Conservation (phyloP, 768 basidiomycete species). For the Leccinum pellstonianum region DNA sequence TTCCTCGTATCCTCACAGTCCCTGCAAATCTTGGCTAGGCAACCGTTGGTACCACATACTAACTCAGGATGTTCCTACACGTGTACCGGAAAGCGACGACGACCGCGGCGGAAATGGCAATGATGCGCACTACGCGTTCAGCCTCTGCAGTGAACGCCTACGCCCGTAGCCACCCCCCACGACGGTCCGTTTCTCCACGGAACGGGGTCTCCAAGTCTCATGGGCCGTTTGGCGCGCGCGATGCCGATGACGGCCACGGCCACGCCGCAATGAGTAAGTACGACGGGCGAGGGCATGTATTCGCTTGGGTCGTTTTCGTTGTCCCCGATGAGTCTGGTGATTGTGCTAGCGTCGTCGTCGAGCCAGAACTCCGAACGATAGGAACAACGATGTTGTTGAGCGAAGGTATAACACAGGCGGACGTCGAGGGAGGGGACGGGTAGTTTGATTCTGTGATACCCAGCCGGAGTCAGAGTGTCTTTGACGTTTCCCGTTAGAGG, state of each 20-base stretch:
- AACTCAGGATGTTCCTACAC: no score
- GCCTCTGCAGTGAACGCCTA: background rate
- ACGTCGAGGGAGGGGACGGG: background rate
- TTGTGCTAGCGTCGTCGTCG: slow-evolving; percentile 21
- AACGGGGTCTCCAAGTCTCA: slow-evolving; percentile 5
- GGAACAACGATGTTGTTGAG: slow-evolving; percentile 38
- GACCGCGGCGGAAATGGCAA: background rate
- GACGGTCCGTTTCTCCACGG: slow-evolving; percentile 3
- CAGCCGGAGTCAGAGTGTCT: no score
- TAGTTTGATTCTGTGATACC: no score
- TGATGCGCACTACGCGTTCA: background rate
- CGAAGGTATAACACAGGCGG: slow-evolving; percentile 33
- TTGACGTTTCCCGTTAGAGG: no score
- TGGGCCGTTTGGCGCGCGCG: slow-evolving; percentile 6
- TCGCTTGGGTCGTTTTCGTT: slow-evolving; percentile 23
- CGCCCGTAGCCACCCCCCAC: background rate
- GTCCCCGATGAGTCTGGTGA: slow-evolving; percentile 24
- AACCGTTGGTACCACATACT: no score
- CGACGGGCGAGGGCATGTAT: slow-evolving; percentile 4
- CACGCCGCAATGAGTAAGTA: slow-evolving; percentile 1
- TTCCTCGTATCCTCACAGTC: no score
- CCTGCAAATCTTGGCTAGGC: no score
- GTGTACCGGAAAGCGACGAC: no score
- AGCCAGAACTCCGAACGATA: slow-evolving; percentile 26
- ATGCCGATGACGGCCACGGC: no score